Conservation (phyloP, 495 filamentous ascomycete genomes). For the Viridothelium virens region DNA sequence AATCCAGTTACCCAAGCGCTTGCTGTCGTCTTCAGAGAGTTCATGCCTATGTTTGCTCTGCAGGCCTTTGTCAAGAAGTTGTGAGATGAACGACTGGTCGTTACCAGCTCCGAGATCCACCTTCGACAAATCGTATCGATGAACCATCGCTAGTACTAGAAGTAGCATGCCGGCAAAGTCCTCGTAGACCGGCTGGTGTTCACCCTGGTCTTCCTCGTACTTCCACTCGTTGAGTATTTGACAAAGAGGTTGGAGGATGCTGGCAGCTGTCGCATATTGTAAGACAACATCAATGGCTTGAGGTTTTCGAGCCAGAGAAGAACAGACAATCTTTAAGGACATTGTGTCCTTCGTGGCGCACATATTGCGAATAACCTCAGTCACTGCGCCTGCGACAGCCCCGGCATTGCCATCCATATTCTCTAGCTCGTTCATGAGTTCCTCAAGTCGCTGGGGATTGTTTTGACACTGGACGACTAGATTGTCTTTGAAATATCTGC, state of each 20-base stretch:
- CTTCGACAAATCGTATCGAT: slow-evolving; percentile 68
- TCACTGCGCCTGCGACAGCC: slow-evolving; percentile 73
- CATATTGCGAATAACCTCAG: slow-evolving; percentile 71
- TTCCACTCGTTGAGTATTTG: slow-evolving; percentile 79
- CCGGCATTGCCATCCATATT: slow-evolving; percentile 93
- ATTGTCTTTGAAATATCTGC: slow-evolving; percentile 66
- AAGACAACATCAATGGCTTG: slow-evolving; percentile 75
- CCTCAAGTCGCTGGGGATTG: slow-evolving; percentile 63
- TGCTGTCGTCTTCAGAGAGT: slow-evolving; percentile 64
- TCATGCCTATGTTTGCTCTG: slow-evolving; percentile 55
- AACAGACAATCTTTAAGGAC: slow-evolving; percentile 78
- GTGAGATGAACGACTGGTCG: slow-evolving; percentile 67
- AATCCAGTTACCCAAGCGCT: slow-evolving; percentile 77
- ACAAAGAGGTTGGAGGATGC: slow-evolving; percentile 76
- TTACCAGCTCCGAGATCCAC: slow-evolving; percentile 57
- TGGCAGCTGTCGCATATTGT: slow-evolving; percentile 69
- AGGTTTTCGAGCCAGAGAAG: slow-evolving; percentile 67
- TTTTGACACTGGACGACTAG: slow-evolving; percentile 65
- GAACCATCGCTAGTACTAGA: slow-evolving; percentile 69
- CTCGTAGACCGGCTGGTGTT: slow-evolving; percentile 94
- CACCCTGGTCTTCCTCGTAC: slow-evolving; percentile 87
- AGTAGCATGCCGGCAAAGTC: slow-evolving; percentile 88
- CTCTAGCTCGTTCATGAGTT: slow-evolving; percentile 71
- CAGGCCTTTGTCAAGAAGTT: slow-evolving; percentile 60
- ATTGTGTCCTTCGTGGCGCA: slow-evolving; percentile 84